Percentiles rank a stretch among this genome's conserved stretches.
Conservation (phyloP, 2,329 filamentous ascomycete genomes). For the Fusarium torreyae region DNA sequence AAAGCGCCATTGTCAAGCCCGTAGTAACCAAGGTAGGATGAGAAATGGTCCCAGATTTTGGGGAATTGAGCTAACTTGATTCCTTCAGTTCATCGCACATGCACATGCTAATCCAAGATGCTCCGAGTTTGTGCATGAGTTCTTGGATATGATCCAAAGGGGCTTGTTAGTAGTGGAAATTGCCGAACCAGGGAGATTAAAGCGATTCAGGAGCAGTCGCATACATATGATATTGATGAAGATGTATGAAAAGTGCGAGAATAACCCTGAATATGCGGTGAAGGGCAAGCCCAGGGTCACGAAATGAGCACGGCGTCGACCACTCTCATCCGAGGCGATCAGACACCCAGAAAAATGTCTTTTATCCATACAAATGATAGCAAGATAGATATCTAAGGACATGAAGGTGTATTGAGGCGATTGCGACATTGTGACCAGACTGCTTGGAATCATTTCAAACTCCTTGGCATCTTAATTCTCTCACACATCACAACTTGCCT, state of each 20-base stretch:
- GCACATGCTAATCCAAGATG: constrained; percentile 4
- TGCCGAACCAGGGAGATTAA: neutral
- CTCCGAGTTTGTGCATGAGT: constrained; percentile 15
- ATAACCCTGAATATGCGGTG: neutral
- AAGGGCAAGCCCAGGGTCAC: neutral
- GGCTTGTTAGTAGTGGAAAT: constrained; percentile 7
- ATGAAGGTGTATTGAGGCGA: too few species aligned
- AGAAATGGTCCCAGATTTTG: too few species aligned
- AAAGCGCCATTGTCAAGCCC: neutral
- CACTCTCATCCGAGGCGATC: too few species aligned
- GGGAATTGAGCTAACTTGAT: too few species aligned
- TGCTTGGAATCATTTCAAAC: constrained; percentile 3
- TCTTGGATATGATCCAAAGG: constrained; percentile 11
- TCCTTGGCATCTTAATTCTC: constrained; percentile 3
- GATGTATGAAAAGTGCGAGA: neutral
- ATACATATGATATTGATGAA: neutral
- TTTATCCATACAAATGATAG: too few species aligned
- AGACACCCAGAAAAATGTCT: too few species aligned
- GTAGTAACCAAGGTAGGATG: too few species aligned
- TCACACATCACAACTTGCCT: neutral
- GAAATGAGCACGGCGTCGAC: too few species aligned
- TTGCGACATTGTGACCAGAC: neutral
- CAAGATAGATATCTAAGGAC: too few species aligned
- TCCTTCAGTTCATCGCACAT: too few species aligned
- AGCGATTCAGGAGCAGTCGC: neutral